These are phyloP conservation scores for Fusarium torulosum DNA, from an alignment of 2,329 filamentous ascomycete species.

Conservation along the genomic window DNA sequence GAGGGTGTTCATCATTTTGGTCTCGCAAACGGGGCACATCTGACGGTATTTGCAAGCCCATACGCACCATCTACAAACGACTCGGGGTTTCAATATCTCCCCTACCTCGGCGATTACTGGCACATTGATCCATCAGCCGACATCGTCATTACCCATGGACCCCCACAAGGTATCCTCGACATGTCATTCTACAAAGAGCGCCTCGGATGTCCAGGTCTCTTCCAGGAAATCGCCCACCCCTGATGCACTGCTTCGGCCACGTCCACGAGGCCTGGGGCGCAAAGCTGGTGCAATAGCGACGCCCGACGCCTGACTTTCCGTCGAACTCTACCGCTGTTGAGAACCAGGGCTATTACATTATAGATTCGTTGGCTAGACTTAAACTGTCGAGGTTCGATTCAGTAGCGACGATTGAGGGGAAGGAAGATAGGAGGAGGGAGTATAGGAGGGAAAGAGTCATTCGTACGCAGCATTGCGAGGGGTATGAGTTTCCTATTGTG, in stretches of 20 bases:
- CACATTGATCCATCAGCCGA: no score
- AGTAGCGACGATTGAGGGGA: neutral
- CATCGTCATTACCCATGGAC: no score
- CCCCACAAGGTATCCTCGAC: no score
- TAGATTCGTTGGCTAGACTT: conserved; percentile 51
- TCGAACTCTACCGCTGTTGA: conserved; percentile 63
- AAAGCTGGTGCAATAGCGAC: conserved; percentile 62
- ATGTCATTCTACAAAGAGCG: conserved; percentile 33
- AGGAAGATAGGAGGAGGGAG: neutral
- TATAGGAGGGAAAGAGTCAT: neutral
- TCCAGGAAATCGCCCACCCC: conserved; percentile 48
- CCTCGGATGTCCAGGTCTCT: conserved; percentile 49
- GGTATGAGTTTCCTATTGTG: neutral
- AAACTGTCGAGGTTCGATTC: neutral
- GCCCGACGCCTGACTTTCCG: conserved; percentile 39
- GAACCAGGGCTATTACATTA: conserved; percentile 54
- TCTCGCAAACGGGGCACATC: no score
- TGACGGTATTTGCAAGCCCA: no score
- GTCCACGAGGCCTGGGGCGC: conserved; percentile 53
- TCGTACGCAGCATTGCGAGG: conserved; percentile 11
- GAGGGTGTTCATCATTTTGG: no score
- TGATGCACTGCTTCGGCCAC: conserved; percentile 55
- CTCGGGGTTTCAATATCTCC: no score
- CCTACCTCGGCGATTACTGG: no score
- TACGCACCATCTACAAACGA: no score